Evolutionary conservation across 2,329 filamentous ascomycete species (phyloP), one percentile per base, ranked within the genome.

Genomic region (Fusarium annulatum): DNA sequence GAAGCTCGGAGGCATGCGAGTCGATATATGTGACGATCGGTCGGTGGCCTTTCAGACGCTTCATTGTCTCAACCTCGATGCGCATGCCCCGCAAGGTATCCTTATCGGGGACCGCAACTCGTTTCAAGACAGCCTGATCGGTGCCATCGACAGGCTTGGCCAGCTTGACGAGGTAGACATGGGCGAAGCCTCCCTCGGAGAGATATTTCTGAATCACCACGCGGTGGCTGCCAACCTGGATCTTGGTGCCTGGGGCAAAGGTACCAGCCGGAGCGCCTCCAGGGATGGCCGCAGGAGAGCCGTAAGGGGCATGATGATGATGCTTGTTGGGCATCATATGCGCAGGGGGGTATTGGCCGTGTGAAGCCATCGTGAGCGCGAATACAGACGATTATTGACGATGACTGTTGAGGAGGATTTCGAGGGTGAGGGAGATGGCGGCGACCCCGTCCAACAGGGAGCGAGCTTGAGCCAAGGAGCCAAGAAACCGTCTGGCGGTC

Each of bases 31-130:
- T 98, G 78, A 99, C 96, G 80, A 99, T 98, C 78, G 96, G 93
- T 72, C 92, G 91, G 88, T 98, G 96, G 64, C 96, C 96, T 87
- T 97, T 97, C 78, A 99, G 88, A 84, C 96, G 95, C 91, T 99
- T 99, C 96, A 99, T 99, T 19, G 96, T 99, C 86, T 99, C 96
- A 77, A 99, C 96, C 87, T 99, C 96, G 76, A 92, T 98, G 82
- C 96, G 92, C 96, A 99, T 98, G 83, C 94, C 95, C 72, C 94
- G 93, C 84, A 99, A 87, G 66, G 96, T 91, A 74, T 97, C 94
- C 87, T 97, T 98, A 84, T 99, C 96, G 38, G 96, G 95, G 59
- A 98, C 96, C 41, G 96, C 96, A 66, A 99, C 96, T 80, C 96
- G 89, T 88, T 99, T 98, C 79, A 98, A 86, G 55, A 98, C 95